phyloP scores from a whole-genome alignment of 2,329 filamentous ascomycete species.

The Paramyrothecium roridum region DNA sequence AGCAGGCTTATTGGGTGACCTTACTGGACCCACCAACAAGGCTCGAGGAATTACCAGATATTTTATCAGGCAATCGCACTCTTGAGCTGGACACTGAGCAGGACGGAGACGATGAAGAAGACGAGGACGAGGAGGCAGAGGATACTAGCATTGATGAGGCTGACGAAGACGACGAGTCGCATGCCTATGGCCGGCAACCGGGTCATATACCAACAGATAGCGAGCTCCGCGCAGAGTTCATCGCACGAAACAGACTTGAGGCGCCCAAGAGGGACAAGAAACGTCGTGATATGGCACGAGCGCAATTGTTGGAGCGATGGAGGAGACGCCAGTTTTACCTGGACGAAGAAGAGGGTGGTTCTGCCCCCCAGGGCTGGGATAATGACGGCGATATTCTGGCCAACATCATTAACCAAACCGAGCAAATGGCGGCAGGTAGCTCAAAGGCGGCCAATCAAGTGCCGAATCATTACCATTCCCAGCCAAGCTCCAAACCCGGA shows the following conservation, averaged over 20 bases:
- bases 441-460: constrained; percentile 36
- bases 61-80: constrained; percentile 30
- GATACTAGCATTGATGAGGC: constrained; percentile 17
- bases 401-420: constrained; percentile 21
- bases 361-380: constrained; percentile 61
- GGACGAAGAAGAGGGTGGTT: constrained; percentile 77
- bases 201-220: constrained; percentile 31
- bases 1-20: constrained; percentile 38
- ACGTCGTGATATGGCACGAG: constrained; percentile 42
- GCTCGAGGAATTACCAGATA: constrained; percentile 37
- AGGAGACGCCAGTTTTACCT: constrained; percentile 75
- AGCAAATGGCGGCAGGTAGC: constrained; percentile 30
- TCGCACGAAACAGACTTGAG: constrained; percentile 29
- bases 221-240: constrained; percentile 35
- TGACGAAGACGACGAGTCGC: constrained; percentile 20
- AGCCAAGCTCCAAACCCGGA: constrained; percentile 75
- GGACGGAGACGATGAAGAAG: constrained; percentile 19
- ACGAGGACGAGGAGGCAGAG: constrained; percentile 20
- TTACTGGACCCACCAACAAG: constrained; percentile 43
- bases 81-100: constrained; percentile 19
- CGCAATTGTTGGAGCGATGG: constrained; percentile 68
- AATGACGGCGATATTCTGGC: constrained; percentile 55
- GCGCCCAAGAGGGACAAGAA: constrained; percentile 35
- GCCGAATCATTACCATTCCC: constrained; percentile 36
- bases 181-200: constrained; percentile 10